These are phyloP conservation scores for Amyloporia xantha DNA, from an alignment of 768 basidiomycete genomes.

Conservation along the genomic window DNA sequence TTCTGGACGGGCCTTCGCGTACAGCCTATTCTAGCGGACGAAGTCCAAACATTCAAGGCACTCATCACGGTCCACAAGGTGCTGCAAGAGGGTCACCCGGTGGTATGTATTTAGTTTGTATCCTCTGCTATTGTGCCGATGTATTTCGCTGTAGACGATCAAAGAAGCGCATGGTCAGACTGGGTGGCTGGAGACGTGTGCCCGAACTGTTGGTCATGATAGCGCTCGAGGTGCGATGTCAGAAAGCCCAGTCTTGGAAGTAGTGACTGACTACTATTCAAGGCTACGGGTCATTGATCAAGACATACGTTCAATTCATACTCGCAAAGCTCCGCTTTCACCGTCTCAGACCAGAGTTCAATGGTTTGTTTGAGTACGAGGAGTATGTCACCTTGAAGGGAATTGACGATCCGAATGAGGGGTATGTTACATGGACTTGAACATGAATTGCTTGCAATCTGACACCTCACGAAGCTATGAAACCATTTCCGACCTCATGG, in stretches of 20 bases:
- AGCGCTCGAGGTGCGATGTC: slow-evolving; percentile 58
- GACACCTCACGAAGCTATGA: slow-evolving; percentile 62
- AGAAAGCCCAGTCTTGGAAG: no score
- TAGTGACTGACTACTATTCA: background rate
- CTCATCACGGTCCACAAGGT: slow-evolving; percentile 98
- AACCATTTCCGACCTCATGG: slow-evolving; percentile 97
- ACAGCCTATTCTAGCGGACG: slow-evolving; percentile 94
- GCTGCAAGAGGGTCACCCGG: slow-evolving; percentile 93
- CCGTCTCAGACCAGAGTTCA: slow-evolving; percentile 93
- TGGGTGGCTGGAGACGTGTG: slow-evolving; percentile 96
- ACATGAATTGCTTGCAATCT: slow-evolving; percentile 2
- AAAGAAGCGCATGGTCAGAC: slow-evolving; percentile 97
- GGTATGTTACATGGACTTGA: slow-evolving; percentile 49
- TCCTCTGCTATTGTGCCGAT: background rate
- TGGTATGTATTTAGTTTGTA: slow-evolving; percentile 44
- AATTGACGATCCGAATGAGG: slow-evolving; percentile 98
- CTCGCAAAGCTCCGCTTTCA: slow-evolving; percentile 95
- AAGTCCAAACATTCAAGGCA: slow-evolving; percentile 97
- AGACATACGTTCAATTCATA: slow-evolving; percentile 93
- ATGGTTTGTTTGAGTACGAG: slow-evolving; percentile 97
- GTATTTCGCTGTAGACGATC: slow-evolving; percentile 56
- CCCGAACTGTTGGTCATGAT: slow-evolving; percentile 78
- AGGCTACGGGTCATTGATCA: slow-evolving; percentile 93
- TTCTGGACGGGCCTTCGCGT: slow-evolving; percentile 98
- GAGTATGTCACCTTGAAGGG: slow-evolving; percentile 97